Percentiles rank a stretch among this genome's conserved stretches.
Evolutionary conservation across 768 basidiomycete genomes (phyloP).

Genomic region (Leccinum longicurvipes): DNA sequence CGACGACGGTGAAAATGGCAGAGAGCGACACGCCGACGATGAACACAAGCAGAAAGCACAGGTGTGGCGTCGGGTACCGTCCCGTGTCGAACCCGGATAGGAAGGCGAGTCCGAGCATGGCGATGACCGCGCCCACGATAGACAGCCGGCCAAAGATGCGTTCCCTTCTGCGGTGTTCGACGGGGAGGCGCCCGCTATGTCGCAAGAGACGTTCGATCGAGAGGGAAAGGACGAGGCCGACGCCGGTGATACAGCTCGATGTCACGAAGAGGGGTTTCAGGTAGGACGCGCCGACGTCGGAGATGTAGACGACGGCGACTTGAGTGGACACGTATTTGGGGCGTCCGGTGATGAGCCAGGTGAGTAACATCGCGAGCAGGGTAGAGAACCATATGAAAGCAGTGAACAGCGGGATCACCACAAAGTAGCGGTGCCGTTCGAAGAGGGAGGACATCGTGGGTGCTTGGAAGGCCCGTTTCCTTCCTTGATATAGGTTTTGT

Average conservation of each 20-base stretch:
- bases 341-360: constrained; percentile 65
- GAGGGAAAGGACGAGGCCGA: constrained; percentile 59
- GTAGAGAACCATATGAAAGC: constrained; percentile 71
- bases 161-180: constrained; percentile 57
- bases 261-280: constrained; percentile 75
- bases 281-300: constrained; percentile 69
- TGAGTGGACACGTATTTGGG: constrained; percentile 49
- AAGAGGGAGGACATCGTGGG: constrained; percentile 15
- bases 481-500: neutral
- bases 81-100: constrained; percentile 72
- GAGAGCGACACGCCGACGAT: constrained; percentile 68
- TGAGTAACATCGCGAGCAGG: constrained; percentile 66
- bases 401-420: constrained; percentile 59
- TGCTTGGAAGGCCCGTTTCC: neutral
- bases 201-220: constrained; percentile 60
- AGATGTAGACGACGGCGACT: constrained; percentile 66
- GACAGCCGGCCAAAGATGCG: constrained; percentile 53
- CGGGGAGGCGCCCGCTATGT: constrained; percentile 64
- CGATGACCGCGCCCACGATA: constrained; percentile 57
- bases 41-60: constrained; percentile 66
- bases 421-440: constrained; percentile 53
- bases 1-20: constrained; percentile 69
- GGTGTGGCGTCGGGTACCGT: constrained; percentile 48
- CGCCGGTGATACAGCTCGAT: constrained; percentile 60
- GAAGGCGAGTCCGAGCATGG: constrained; percentile 61